Evolutionary conservation across 2,329 filamentous ascomycete species (phyloP), one percentile per base, ranked within the genome.

Genomic region (Paecilomyces fulvus): DNA sequence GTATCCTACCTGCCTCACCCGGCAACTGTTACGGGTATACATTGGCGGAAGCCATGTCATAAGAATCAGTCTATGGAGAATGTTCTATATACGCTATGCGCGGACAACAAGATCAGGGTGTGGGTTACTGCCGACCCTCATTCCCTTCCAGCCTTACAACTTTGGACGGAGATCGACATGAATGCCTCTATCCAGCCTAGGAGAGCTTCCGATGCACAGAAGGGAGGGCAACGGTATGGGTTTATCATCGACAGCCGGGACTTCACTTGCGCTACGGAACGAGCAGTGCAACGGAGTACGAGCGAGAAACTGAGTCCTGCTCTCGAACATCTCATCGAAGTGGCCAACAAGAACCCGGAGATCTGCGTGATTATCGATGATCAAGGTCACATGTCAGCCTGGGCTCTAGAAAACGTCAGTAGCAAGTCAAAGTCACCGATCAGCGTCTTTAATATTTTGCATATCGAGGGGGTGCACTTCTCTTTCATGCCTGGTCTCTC

Each of bases 1-100:
- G 86, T 95, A 65, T 86, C 86, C 28, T 97, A 97, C 72, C 83
- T 99, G 1, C 80, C 85, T n/a, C 94, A 99, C 69, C 89, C 90
- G 1, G 80, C 83, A 25, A 75, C 86, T 0, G 85, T 99, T n/a
- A 92, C 89, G 2, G 85, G 83, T 58, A 75, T 96, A 58, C 86
- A 92, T 69, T 99, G 95, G 95, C 86, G 90, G 51, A 83, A 84
- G 59, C 89, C 90, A 5, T 83, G 84, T 59, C 84, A 94, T 66
- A 75, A 84, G 12, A 89, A 92, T 33, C 89, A 95, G 67, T 85
- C 84, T 5, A 82, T 87, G 55, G 88, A 94, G 43, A 94, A 96
- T 71, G 87, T 95, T 0, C 80, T 99, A 1, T 97, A 96, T 68
- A 96, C 94, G 0, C 84, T 92, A 61, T 95, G 90, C 64, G 81